Evolutionary conservation across 2,329 filamentous ascomycete species (phyloP), one percentile per base, ranked within the genome.

Genomic region (Fusarium pseudoanthophilum): DNA sequence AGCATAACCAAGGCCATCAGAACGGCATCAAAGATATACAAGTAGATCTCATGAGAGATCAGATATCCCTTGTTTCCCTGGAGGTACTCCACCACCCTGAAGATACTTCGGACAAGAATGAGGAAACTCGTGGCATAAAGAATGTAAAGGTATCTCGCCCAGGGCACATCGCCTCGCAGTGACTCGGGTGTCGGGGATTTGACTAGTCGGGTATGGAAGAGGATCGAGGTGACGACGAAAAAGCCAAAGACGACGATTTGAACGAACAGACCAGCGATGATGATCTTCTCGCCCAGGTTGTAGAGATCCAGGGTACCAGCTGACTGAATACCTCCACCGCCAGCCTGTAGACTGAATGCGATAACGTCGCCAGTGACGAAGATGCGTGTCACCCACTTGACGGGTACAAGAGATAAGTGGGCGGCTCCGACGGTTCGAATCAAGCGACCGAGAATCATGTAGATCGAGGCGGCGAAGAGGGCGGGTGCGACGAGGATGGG

Each of bases 391-490:
- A 68, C 65, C 65, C 65, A 68, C 40, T 61, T 58, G 7, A 68
- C 65, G 2, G 65, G 65, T 2, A 68, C 11, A 2, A 68, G 26
- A 4, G 64, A 68, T 4, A 68, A 21, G 1, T 68, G 63, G 1
- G 65, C 34, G 2, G 63, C 65, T 18, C 55, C 63, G 10, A 67
- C 46, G 2, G 65, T 67, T 39, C 63, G 53, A 4, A 67, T 67
- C 5, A 67, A 15, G 16, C 65, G 65, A 4, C 65, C 65, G 30
- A 67, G 65, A 4, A 67, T 67, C 65, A 67, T 67, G 5, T 67
- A 67, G 16, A 67, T 67, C 30, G 65, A 67, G 6, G 65, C 63
- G 11, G 65, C 55, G 46, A 67, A 67, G 4, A 67, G 65, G 0
- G 65, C 63, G 34, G 65, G 65, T 0, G 65, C 65, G 34, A 67